These are phyloP conservation scores for Lablab purpureus DNA, from an alignment of 306 rosid genomes.

Conservation along the genomic window DNA sequence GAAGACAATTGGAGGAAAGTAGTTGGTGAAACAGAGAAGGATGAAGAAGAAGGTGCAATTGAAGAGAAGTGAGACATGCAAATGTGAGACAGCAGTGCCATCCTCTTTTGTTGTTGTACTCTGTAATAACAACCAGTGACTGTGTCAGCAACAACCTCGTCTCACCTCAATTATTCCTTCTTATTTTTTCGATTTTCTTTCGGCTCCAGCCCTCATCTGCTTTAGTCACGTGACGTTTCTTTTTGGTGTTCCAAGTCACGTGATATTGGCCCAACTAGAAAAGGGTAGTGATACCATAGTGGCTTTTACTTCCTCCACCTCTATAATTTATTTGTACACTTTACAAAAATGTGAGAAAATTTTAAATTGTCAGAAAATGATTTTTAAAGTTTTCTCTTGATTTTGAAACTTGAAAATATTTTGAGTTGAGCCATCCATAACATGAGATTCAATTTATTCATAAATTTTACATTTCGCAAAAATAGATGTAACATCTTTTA, in stretches of 20 bases:
- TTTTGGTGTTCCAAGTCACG: neutral
- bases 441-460: no score
- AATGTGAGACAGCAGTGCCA: constrained; percentile 19
- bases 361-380: no score
- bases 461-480: no score
- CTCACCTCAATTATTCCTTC: neutral
- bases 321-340: no score
- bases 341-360: no score
- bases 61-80: constrained; percentile 28
- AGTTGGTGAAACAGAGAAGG: neutral
- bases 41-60: neutral
- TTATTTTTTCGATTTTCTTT: neutral
- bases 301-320: no score
- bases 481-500: no score
- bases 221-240: neutral
- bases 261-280: neutral
- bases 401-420: no score
- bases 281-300: no score
- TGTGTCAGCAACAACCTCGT: neutral
- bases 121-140: constrained; percentile 1
- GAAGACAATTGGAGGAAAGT: constrained; percentile 10
- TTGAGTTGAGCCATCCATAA: no score
- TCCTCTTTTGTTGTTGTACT: neutral
- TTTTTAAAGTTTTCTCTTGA: no score
- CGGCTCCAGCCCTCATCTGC: neutral